Evolutionary conservation across 176 grass and related monocot genomes (phyloP), one percentile per base, ranked within the genome.

Genomic region (Phragmites australis): DNA sequence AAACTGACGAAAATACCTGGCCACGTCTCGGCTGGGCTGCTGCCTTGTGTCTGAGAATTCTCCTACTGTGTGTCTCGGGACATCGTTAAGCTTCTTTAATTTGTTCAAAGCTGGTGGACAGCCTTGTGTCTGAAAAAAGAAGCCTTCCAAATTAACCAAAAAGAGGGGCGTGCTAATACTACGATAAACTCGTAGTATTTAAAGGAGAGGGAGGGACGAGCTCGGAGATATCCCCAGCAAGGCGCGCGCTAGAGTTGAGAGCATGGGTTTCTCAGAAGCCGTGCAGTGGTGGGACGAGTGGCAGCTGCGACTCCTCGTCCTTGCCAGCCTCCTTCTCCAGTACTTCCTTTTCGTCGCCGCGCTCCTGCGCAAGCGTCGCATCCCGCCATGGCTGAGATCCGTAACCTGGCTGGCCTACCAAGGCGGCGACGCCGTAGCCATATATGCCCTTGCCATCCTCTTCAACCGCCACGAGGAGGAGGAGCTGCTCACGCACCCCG

Each of bases 401-500:
- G 3, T 43, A 1, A 15, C 19, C 14, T 84, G 72, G 72, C 50
- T 84, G 0, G 27, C 40, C 0, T 84, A 77, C 53, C 64, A 70
- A 0, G 51, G 42, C 16, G 14, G 53, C 42, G 82, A 84, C 5
- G 13, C 65, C 0, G 1, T 61, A 0, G 64, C 74, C 0, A 27
- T 84, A 18, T 84, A 70, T 21, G 64, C 52, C 16, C 82, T 84
- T 6, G 82, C 74, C 42, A 51, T 53, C 0, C 74, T 84, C n/a
- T 77, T 84, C 74, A 77, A 42, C 12, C 53, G 9, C 27, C 62
- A 57, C 7, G 45, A 11, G 71, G 37, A 47, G 27, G 18, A 15
- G 6, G 77, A 32, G 40, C 1, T 27, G 41, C 4, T 3, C 2
- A 6, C 1, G 6, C 25, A 55, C 42, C 21, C 3, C 5, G 39